These are phyloP conservation scores for Linaria vulgaris DNA, from an alignment of 257 asterid genomes.

Conservation along the genomic window DNA sequence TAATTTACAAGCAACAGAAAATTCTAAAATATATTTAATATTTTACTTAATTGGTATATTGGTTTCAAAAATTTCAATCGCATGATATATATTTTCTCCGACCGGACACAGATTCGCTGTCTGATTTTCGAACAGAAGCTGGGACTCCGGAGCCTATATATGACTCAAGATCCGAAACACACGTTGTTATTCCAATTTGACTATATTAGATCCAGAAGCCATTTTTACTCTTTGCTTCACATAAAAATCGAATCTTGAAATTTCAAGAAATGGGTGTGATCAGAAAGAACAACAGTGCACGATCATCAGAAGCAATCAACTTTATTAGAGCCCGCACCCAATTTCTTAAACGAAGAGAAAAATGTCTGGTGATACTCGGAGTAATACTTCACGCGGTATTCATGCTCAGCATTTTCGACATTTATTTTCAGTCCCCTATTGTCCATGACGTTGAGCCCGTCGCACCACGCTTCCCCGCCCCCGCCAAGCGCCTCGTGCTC, in stretches of 20 bases:
- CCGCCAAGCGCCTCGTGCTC: constrained; percentile 88
- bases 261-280: constrained; percentile 48
- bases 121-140: constrained; percentile 21
- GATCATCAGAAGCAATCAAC: constrained; percentile 39
- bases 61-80: too few species aligned
- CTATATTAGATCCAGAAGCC: constrained; percentile 30
- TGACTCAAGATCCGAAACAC: constrained; percentile 17
- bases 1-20: too few species aligned
- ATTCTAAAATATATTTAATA: too few species aligned
- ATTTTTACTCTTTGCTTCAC: constrained; percentile 16
- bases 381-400: constrained; percentile 89
- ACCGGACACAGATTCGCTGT: too few species aligned
- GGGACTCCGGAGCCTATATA: neutral
- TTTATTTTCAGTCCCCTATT: constrained; percentile 90
- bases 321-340: constrained; percentile 37
- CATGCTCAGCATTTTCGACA: constrained; percentile 98
- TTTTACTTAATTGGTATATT: too few species aligned
- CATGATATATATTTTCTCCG: neutral
- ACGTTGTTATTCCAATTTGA: neutral
- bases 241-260: constrained; percentile 29
- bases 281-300: constrained; percentile 28
- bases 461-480: constrained; percentile 65
- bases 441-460: constrained; percentile 98
- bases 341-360: constrained; percentile 62
- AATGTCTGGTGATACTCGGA: constrained; percentile 86